These are phyloP conservation scores for Litchi chinensis DNA, from an alignment of 345 rosid species.

Conservation along the genomic window DNA sequence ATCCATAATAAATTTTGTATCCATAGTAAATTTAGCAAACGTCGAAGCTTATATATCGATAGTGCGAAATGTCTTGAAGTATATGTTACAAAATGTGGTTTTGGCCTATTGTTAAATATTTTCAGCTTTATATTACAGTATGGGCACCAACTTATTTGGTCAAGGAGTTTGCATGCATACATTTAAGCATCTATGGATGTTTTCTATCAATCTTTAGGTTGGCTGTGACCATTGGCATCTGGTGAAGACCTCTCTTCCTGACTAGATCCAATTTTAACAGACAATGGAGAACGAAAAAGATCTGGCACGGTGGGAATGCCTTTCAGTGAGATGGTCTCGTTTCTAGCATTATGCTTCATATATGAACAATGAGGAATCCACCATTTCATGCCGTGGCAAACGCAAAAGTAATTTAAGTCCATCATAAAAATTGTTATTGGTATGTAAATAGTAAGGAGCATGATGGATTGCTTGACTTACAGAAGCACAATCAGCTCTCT, in stretches of 20 bases:
- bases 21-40: neutral
- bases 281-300: conserved; percentile 30
- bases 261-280: conserved; percentile 10
- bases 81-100: neutral
- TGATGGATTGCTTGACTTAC: conserved; percentile 27
- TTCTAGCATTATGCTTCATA: neutral
- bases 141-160: neutral
- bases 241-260: conserved; percentile 8
- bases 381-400: conserved; percentile 35
- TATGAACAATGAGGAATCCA: conserved; percentile 25
- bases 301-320: conserved; percentile 33
- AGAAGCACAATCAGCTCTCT: conserved; percentile 28
- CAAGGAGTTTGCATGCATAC: neutral
- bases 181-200: neutral
- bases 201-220: neutral
- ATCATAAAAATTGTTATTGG: neutral
- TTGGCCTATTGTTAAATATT: no score
- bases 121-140: no score
- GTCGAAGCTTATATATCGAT: neutral
- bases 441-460: neutral
- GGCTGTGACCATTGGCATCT: neutral
- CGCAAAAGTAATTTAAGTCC: neutral
- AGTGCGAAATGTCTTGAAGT: neutral
- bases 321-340: conserved; percentile 24
- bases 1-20: neutral